A percentile compares a stretch with the other conserved stretches of the same genome.
phyloP scores from a whole-genome alignment of 2,329 filamentous ascomycete species.

The Escovopsis sp. region DNA sequence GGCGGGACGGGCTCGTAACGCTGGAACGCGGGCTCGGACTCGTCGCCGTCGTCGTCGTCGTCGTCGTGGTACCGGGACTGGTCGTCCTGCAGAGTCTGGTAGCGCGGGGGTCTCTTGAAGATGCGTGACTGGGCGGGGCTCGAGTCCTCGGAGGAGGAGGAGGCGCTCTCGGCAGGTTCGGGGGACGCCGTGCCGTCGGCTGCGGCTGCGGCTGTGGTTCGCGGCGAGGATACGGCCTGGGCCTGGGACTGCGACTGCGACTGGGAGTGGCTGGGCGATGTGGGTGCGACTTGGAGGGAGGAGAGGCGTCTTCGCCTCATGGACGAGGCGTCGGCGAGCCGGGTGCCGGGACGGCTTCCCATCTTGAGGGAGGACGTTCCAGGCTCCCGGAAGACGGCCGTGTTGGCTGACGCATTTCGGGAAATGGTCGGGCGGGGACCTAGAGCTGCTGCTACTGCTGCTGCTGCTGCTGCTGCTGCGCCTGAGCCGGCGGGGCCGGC shows the following conservation, averaged over 20 bases:
- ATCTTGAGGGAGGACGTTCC: slow-evolving; percentile 17
- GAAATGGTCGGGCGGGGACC: slow-evolving; percentile 30
- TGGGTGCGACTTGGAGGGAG: slow-evolving; percentile 25
- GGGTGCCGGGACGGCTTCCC: slow-evolving; percentile 9
- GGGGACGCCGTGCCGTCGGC: slow-evolving; percentile 17
- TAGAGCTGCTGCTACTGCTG: slow-evolving; percentile 24
- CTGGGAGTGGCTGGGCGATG: slow-evolving; percentile 11
- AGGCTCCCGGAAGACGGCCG: slow-evolving; percentile 23
- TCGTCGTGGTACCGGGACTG: slow-evolving; percentile 23
- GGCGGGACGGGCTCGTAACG: slow-evolving; percentile 24
- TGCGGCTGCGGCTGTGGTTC: slow-evolving; percentile 8
- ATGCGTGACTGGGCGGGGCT: slow-evolving; percentile 43
- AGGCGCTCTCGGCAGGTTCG: slow-evolving; percentile 22
- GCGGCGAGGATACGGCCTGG: slow-evolving; percentile 4
- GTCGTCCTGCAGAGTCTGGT: slow-evolving; percentile 22
- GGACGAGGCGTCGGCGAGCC: slow-evolving; percentile 15
- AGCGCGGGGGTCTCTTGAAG: slow-evolving; percentile 42
- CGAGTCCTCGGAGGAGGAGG: slow-evolving; percentile 31
- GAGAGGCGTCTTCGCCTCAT: slow-evolving; percentile 26
- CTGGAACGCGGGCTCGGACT: slow-evolving; percentile 40
- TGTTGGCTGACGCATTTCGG: slow-evolving; percentile 33
- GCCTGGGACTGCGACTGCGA: slow-evolving; percentile 7
- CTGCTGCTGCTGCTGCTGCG: no score
- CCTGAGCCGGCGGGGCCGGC: slow-evolving; percentile 30
- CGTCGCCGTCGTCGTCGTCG: slow-evolving; percentile 39